Evolutionary conservation across 768 basidiomycete genomes (phyloP), one percentile per base, ranked within the genome.

Genomic region (Tulasnella sp.): DNA sequence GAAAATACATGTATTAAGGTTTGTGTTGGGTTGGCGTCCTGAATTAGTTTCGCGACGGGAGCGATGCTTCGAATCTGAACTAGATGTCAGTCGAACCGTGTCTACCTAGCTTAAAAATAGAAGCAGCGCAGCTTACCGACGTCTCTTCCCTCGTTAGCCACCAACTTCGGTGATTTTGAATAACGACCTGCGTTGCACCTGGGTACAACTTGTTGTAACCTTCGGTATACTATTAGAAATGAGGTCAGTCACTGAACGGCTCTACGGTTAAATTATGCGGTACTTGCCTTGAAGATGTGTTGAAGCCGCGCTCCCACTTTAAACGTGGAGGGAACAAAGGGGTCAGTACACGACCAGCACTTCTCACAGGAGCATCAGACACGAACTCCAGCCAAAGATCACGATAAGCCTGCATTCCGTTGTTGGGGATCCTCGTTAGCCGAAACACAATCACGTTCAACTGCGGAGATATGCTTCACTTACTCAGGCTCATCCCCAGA

Each of bases 1-100:
- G 77, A 77, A 34, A 79, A 78, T 12, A 71, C 74, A 45, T 80
- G 79, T 1, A 80, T 75, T 3, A 80, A 67, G 0, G 78, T 25
- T 1, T 29, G 31, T 45, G 54, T 71, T 17, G 22, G 38, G n/a
- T 76, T 34, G n/a, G 34, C 37, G 0, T 39, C 69, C 5, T 36
- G 69, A 25, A 64, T 64, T 11, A 49, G 52, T 40, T 42, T 73
- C 19, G 67, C 74, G 4, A 45, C 76, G n/a, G 76, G 76, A 11
- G n/a, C 42, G 52, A 77, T 29, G 25, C 58, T 64, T 34, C 11
- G 22, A 7, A 34, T 42, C 29, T 75, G 42, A 15, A 17, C 17
- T 17, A 45, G 22, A 38, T 39, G 8, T 38, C n/a, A 8, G 1
- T 70, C 37, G 15, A 17, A 34, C n/a, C 22, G n/a, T 22, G 49